Evolutionary conservation across 2,329 filamentous ascomycete species (phyloP).

Genomic region (Ophiocordyceps camponoti-leonardi): DNA sequence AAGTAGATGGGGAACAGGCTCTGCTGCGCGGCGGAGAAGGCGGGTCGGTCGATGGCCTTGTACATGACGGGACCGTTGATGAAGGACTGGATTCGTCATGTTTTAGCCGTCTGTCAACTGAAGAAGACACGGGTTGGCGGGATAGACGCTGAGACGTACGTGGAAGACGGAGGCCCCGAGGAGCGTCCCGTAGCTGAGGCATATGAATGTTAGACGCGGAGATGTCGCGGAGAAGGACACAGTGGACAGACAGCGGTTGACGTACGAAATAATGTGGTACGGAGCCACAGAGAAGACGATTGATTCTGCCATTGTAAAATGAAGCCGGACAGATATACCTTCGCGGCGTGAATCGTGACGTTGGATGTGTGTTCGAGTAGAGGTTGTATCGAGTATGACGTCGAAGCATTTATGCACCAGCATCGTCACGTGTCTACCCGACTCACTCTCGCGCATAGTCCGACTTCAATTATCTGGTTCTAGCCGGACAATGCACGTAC

Average conservation of each 20-base stretch:
- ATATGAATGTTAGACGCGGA: neutral
- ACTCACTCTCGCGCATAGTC: too few species aligned
- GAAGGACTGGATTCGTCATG: slow-evolving; percentile 41
- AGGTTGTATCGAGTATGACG: neutral
- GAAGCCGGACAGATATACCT: neutral
- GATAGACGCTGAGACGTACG: slow-evolving; percentile 20
- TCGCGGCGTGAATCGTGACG: too few species aligned
- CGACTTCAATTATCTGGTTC: too few species aligned
- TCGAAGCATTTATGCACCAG: neutral
- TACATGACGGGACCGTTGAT: slow-evolving; percentile 58
- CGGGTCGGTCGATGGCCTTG: slow-evolving; percentile 55
- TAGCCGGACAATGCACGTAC: too few species aligned
- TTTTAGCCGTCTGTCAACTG: neutral
- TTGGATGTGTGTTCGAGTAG: neutral
- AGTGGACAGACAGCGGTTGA: neutral
- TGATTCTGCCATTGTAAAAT: neutral
- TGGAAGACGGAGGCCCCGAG: slow-evolving; percentile 81
- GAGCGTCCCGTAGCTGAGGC: slow-evolving; percentile 63
- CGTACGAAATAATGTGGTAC: slow-evolving; percentile 61
- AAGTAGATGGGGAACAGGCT: slow-evolving; percentile 84
- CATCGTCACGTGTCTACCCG: too few species aligned
- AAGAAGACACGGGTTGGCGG: neutral
- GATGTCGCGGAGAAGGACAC: too few species aligned
- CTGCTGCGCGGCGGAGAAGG: slow-evolving; percentile 68
- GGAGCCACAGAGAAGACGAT: slow-evolving; percentile 44